These are phyloP conservation scores for Biscogniauxia marginata DNA, from an alignment of 2,329 filamentous ascomycete species.

Conservation along the genomic window DNA sequence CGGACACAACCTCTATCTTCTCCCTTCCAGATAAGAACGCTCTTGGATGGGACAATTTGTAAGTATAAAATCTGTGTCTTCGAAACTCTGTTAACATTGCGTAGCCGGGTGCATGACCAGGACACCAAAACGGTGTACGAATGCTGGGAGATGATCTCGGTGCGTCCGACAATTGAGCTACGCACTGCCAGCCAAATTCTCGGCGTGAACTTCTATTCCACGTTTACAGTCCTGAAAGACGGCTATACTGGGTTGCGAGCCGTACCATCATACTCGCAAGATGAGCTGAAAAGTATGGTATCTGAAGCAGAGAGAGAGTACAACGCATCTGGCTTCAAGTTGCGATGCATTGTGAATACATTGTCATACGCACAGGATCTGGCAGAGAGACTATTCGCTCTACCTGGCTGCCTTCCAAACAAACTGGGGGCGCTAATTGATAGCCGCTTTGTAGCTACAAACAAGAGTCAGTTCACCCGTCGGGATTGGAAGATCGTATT, in stretches of 20 bases:
- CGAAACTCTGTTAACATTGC: background rate
- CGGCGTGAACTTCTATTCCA: slow-evolving; percentile 9
- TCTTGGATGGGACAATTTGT: background rate
- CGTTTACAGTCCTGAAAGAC: slow-evolving; percentile 8
- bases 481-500: slow-evolving; percentile 21
- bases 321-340: background rate
- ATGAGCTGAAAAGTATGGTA: slow-evolving; percentile 10
- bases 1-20: background rate
- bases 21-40: background rate
- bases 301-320: slow-evolving; percentile 4
- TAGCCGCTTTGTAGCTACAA: slow-evolving; percentile 18
- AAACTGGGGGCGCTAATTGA: slow-evolving; percentile 20
- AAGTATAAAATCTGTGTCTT: background rate
- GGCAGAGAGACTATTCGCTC: slow-evolving; percentile 10
- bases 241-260: slow-evolving; percentile 19
- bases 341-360: background rate
- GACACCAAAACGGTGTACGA: slow-evolving; percentile 5
- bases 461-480: slow-evolving; percentile 14
- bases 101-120: background rate
- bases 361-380: slow-evolving; percentile 13
- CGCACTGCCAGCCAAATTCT: slow-evolving; percentile 7
- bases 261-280: slow-evolving; percentile 14
- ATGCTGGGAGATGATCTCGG: slow-evolving; percentile 10
- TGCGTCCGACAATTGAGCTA: slow-evolving; percentile 15
- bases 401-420: slow-evolving; percentile 14